Base-by-base conservation (phyloP, 192 early-diverging fungal genomes). In the Kappamyces sp. region DNA sequence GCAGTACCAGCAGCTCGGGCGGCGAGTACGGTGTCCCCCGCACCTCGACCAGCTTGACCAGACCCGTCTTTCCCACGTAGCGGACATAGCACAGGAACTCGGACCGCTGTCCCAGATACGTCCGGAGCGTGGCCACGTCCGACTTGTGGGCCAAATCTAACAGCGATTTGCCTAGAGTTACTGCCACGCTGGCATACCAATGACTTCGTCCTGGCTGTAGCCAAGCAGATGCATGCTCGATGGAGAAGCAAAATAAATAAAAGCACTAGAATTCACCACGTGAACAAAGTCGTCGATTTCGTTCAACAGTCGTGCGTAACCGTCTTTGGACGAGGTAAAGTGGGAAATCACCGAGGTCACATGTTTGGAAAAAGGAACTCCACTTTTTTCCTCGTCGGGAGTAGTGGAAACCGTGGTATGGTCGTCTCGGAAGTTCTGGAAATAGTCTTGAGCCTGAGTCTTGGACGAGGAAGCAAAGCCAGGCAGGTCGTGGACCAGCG, bases 321-420 rank as follows among this genome's bases (percentile, higher is more conserved):
- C 67, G 33, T 66, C 64, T 32, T 66, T 51, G 42, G 54, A 55
- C 3, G 60, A 35, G 6, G 71, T 73, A 54, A 73, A 73, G 45
- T 73, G 71, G 22, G 63, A 58, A 32, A 73, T 69, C 30, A 73
- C 71, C 5, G 71, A 73, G 1, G 68, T 65, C n/a, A 73, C 67
- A 60, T 73, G 71, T 22, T 22, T 22, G 0, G 22, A 22, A 22
- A 22, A 22, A 22, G 22, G 22, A 22, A 22, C 22, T 22, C 22
- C 22, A 22, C 22, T 22, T 22, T 22, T 22, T 22, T 22, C 22
- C 22, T 22, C 22, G 22, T 22, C 22, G 22, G 0, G 22, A 22
- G 22, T 22, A 22, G 22, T 22, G 22, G 22, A 22, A 22, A 22
- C 22, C 22, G 22, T 22, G 22, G 22, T 22, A 22, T 22, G 22